Conservation (phyloP, 1,139 yeast genomes). For the Maudiozyma humilis region DNA sequence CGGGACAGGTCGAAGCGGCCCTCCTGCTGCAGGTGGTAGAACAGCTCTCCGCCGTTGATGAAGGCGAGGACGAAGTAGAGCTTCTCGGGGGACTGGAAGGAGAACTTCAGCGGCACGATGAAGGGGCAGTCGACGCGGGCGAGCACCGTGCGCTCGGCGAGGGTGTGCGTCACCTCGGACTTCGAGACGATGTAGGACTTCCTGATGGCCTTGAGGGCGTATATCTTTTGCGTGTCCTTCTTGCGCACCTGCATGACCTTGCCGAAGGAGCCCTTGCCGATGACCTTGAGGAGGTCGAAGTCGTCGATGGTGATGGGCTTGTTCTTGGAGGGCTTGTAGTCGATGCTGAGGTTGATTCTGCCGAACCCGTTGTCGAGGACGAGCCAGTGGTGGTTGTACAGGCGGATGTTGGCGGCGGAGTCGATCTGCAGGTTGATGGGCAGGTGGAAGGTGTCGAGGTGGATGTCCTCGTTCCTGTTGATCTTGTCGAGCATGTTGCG, state of each 20-base stretch:
- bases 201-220: slow-evolving; percentile 87
- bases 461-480: slow-evolving; percentile 36
- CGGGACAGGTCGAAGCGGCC: slow-evolving; percentile 85
- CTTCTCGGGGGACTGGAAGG: slow-evolving; percentile 94
- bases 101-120: slow-evolving; percentile 92
- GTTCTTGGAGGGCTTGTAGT: slow-evolving; percentile 65
- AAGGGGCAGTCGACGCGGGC: slow-evolving; percentile 95
- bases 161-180: slow-evolving; percentile 90
- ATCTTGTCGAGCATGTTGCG: slow-evolving; percentile 33
- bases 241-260: slow-evolving; percentile 97
- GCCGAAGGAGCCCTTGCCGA: slow-evolving; percentile 96
- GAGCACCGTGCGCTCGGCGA: slow-evolving; percentile 90
- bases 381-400: slow-evolving; percentile 43
- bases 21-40: slow-evolving; percentile 87
- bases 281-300: slow-evolving; percentile 85
- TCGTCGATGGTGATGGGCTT: slow-evolving; percentile 79
- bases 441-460: slow-evolving; percentile 30
- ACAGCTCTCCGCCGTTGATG: slow-evolving; percentile 94
- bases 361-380: slow-evolving; percentile 33
- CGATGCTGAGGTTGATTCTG: slow-evolving; percentile 56
- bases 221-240: slow-evolving; percentile 87
- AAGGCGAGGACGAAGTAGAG: slow-evolving; percentile 83
- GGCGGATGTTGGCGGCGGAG: slow-evolving; percentile 33
- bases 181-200: slow-evolving; percentile 91
- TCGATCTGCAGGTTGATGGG: slow-evolving; percentile 34